A percentile compares a stretch with the other conserved stretches of the same genome.
Evolutionary conservation across 2,329 filamentous ascomycete species (phyloP).

Genomic region (Fusarium domesticum): DNA sequence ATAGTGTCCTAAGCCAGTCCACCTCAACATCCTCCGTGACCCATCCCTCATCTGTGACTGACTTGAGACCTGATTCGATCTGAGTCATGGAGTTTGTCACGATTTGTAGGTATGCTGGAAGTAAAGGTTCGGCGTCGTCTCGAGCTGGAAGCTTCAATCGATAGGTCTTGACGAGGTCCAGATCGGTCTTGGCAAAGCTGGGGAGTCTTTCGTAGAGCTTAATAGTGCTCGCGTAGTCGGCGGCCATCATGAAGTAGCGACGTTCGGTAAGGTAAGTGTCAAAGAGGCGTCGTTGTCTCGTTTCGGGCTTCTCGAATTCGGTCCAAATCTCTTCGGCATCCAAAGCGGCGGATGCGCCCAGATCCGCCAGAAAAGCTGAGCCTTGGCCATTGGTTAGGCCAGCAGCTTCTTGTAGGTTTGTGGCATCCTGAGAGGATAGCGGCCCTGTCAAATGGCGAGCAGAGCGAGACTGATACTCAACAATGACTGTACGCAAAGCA

Average conservation of each 20-base stretch:
- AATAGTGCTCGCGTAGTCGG: slow-evolving; percentile 54
- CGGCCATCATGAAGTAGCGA: slow-evolving; percentile 62
- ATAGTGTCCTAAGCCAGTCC: slow-evolving; percentile 59
- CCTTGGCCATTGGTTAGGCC: slow-evolving; percentile 60
- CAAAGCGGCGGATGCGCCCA: slow-evolving; percentile 44
- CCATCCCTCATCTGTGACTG: slow-evolving; percentile 50
- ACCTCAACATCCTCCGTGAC: slow-evolving; percentile 52
- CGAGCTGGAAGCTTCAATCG: slow-evolving; percentile 29
- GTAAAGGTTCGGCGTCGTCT: slow-evolving; percentile 43
- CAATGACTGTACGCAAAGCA: slow-evolving; percentile 73
- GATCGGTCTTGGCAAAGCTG: slow-evolving; percentile 29
- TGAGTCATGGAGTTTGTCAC: slow-evolving; percentile 48
- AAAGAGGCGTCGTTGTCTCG: slow-evolving; percentile 65
- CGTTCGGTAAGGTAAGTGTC: slow-evolving; percentile 70
- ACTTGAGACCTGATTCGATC: slow-evolving; percentile 47
- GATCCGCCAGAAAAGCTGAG: slow-evolving; percentile 53
- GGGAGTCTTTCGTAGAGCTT: slow-evolving; percentile 41
- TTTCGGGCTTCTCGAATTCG: slow-evolving; percentile 61
- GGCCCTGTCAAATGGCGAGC: slow-evolving; percentile 66
- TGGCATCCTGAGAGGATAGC: slow-evolving; percentile 73
- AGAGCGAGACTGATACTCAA: slow-evolving; percentile 83
- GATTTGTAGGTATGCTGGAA: slow-evolving; percentile 48
- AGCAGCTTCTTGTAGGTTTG: slow-evolving; percentile 71
- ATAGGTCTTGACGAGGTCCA: slow-evolving; percentile 32
- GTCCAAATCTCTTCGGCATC: slow-evolving; percentile 55